Evolutionary conservation across 495 filamentous ascomycete genomes (phyloP).

Genomic region (Xylaria castorea): DNA sequence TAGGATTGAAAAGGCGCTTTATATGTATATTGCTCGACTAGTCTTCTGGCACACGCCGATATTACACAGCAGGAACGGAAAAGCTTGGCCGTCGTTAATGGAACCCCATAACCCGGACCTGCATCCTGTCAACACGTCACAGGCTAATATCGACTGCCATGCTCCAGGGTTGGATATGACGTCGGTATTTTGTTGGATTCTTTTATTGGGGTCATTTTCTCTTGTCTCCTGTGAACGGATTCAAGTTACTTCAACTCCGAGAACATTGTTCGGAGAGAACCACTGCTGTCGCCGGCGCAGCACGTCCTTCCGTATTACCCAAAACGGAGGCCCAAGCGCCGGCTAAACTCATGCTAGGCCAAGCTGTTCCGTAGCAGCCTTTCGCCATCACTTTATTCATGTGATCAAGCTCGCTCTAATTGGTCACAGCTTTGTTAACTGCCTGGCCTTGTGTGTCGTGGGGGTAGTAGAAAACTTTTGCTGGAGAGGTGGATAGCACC

Average conservation of each 20-base stretch:
- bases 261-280: conserved; percentile 5
- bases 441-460: background rate
- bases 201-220: background rate
- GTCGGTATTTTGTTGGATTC: background rate
- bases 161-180: conserved; percentile 20
- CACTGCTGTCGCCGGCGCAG: background rate
- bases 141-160: background rate
- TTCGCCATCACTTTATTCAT: background rate
- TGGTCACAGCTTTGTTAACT: background rate
- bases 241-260: background rate
- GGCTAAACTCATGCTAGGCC: conserved; percentile 17
- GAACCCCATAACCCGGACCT: conserved; percentile 14
- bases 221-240: background rate
- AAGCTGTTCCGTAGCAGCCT: background rate
- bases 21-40: conserved; percentile 4
- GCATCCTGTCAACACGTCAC: background rate
- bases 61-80: conserved; percentile 2
- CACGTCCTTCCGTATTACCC: conserved; percentile 25
- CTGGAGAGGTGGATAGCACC: background rate
- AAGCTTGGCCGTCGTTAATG: conserved; percentile 18
- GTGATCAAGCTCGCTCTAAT: background rate
- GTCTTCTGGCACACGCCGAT: background rate
- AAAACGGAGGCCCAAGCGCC: conserved; percentile 23
- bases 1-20: background rate
- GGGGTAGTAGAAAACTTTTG: background rate